Conservation (phyloP, 805 yeast genomes). For the Cyberlindnera veronae region DNA sequence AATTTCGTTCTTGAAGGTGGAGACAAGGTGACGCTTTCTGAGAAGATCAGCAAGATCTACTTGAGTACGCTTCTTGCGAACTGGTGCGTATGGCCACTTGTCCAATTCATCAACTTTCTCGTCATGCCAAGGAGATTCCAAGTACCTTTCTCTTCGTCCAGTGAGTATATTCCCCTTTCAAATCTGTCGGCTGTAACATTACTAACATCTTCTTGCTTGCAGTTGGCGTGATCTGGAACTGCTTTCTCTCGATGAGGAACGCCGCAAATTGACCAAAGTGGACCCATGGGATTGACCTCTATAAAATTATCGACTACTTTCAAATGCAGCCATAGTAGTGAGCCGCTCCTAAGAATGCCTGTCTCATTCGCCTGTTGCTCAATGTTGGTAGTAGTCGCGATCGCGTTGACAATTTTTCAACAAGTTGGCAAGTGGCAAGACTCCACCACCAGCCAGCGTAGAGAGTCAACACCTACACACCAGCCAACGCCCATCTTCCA, state of each 20-base stretch:
- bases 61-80: conserved; percentile 64
- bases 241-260: conserved; percentile 80
- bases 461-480: background rate
- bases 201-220: conserved; percentile 11
- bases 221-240: conserved; percentile 91
- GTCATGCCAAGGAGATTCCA: conserved; percentile 70
- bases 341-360: background rate
- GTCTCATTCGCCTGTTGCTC: too few species aligned
- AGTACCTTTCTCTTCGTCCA: conserved; percentile 85
- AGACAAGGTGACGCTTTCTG: conserved; percentile 55
- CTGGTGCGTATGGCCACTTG: conserved; percentile 78
- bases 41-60: conserved; percentile 64
- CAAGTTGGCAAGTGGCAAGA: background rate
- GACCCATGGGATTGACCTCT: background rate
- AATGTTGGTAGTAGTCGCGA: background rate
- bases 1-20: conserved; percentile 79
- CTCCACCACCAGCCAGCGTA: background rate
- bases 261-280: conserved; percentile 34
- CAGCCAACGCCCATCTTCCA: background rate
- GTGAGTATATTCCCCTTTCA: conserved; percentile 36
- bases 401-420: conserved; percentile 3
- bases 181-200: background rate
- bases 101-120: conserved; percentile 71
- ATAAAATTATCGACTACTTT: background rate
- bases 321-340: background rate